Conservation (phyloP, 1,284 basidiomycete genomes). For the Naganishia albida region DNA sequence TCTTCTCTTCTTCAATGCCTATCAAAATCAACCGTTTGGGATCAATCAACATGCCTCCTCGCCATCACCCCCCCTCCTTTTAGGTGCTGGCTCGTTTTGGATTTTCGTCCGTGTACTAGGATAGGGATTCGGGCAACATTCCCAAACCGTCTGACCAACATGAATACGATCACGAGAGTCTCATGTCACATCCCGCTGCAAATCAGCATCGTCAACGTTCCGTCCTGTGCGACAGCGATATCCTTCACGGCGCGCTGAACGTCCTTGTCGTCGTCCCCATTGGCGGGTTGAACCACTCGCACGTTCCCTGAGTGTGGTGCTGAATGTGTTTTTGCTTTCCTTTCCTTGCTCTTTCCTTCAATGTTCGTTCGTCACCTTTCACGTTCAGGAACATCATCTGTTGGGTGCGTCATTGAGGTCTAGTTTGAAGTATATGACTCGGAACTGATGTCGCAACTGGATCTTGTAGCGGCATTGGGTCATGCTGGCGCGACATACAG, state of each 20-base stretch:
- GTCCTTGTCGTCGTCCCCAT: constrained; percentile 18
- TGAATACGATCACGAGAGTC: constrained; percentile 25
- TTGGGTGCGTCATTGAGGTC: constrained; percentile 69
- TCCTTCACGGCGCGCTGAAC: constrained; percentile 1
- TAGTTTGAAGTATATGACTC: constrained; percentile 51
- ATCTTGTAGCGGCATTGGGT: constrained; percentile 48
- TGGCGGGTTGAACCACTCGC: background rate
- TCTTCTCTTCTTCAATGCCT: constrained; percentile 4
- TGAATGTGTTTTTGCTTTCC: constrained; percentile 20
- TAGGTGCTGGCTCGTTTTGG: constrained; percentile 10
- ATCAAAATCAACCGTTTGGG: background rate
- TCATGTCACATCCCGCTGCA: constrained; percentile 6
- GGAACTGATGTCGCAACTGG: constrained; percentile 44
- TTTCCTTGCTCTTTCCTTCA: constrained; percentile 2
- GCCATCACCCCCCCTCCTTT: background rate
- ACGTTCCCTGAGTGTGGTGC: background rate
- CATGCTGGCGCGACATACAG: constrained; percentile 36
- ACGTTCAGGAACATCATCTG: constrained; percentile 79
- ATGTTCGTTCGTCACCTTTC: constrained; percentile 46
- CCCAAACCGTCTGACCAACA: constrained; percentile 25
- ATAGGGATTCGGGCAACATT: constrained; percentile 26
- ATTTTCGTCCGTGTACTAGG: constrained; percentile 21
- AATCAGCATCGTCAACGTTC: constrained; percentile 2
- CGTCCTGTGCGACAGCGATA: background rate
- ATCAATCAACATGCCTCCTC: constrained; percentile 1